These are phyloP conservation scores for Amylocystis lapponica DNA, from an alignment of 768 basidiomycete genomes.

Conservation along the genomic window DNA sequence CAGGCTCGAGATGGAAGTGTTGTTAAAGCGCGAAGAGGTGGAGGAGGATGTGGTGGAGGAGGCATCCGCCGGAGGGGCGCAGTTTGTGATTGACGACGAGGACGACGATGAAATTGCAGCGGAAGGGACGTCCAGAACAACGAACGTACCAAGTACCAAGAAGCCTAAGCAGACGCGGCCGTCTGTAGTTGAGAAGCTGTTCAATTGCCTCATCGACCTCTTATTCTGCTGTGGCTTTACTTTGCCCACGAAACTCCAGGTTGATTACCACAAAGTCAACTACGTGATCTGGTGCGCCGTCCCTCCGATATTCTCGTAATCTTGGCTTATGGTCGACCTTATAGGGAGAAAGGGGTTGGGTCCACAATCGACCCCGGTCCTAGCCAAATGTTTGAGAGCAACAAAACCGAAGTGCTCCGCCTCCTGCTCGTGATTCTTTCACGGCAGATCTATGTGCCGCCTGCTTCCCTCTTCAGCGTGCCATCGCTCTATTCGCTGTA, in stretches of 20 bases:
- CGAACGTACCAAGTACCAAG: constrained; percentile 3
- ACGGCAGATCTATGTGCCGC: constrained; percentile 80
- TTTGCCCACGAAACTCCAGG: constrained; percentile 68
- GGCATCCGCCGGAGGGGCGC: constrained; percentile 32
- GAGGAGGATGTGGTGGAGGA: constrained; percentile 26
- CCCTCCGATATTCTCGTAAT: too few relatives aligned
- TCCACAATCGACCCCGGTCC: constrained; percentile 72
- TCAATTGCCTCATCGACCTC: constrained; percentile 76
- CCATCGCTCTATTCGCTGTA: constrained; percentile 76
- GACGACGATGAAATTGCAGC: constrained; percentile 35
- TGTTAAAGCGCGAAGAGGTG: constrained; percentile 72
- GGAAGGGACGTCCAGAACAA: constrained; percentile 7
- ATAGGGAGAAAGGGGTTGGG: constrained; percentile 93
- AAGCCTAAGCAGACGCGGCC: constrained; percentile 48
- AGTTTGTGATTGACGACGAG: constrained; percentile 90
- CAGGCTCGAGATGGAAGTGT: constrained; percentile 67
- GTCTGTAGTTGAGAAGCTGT: constrained; percentile 76
- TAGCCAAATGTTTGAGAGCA: constrained; percentile 59
- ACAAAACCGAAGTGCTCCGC: constrained; percentile 86
- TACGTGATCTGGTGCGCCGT: constrained; percentile 86
- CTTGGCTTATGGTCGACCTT: neutral
- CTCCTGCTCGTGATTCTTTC: constrained; percentile 86
- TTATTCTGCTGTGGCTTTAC: constrained; percentile 95
- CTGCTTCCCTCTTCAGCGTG: constrained; percentile 60
- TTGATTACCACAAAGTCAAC: constrained; percentile 77